A percentile compares a stretch with the other conserved stretches of the same genome.
Evolutionary conservation across 1,284 basidiomycete genomes (phyloP).

Genomic region (Malassezia brasiliensis): DNA sequence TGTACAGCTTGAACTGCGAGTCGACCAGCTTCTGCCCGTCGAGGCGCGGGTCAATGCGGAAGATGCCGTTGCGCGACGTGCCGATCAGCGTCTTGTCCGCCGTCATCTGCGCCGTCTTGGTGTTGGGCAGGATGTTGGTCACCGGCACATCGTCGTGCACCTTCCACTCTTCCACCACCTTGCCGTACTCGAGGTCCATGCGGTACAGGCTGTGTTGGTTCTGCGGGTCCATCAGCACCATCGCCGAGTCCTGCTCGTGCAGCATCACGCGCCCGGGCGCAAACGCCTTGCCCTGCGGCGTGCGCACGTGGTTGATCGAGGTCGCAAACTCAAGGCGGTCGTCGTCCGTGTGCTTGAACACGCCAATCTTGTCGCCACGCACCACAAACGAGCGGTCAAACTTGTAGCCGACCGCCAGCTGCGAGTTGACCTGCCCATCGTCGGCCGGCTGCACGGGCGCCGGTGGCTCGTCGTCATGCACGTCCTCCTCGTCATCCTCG

Average conservation of each 20-base stretch:
- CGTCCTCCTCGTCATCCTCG: conserved; percentile 53
- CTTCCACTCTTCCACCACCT: conserved; percentile 98
- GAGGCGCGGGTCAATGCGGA: conserved; percentile 89
- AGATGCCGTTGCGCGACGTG: conserved; percentile 82
- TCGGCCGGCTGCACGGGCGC: conserved; percentile 17
- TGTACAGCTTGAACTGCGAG: conserved; percentile 90
- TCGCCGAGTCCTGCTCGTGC: conserved; percentile 90
- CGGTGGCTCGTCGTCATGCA: conserved; percentile 55
- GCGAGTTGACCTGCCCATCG: conserved; percentile 58
- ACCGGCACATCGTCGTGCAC: conserved; percentile 79
- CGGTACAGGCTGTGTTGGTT: conserved; percentile 78
- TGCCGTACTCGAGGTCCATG: conserved; percentile 89
- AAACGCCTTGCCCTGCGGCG: conserved; percentile 72
- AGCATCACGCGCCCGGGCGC: conserved; percentile 85
- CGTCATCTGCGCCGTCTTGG: conserved; percentile 90
- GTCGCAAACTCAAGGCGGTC: conserved; percentile 74
- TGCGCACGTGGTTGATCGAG: conserved; percentile 74
- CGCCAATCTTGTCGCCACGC: conserved; percentile 88
- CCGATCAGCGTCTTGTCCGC: conserved; percentile 87
- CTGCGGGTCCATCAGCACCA: conserved; percentile 80
- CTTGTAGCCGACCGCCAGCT: conserved; percentile 89
- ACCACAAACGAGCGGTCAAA: conserved; percentile 92
- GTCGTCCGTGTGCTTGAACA: conserved; percentile 77
- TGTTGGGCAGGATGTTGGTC: conserved; percentile 78
- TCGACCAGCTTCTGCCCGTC: conserved; percentile 87